Conservation (phyloP, 257 asterid species). For the Solanum clarkiae region DNA sequence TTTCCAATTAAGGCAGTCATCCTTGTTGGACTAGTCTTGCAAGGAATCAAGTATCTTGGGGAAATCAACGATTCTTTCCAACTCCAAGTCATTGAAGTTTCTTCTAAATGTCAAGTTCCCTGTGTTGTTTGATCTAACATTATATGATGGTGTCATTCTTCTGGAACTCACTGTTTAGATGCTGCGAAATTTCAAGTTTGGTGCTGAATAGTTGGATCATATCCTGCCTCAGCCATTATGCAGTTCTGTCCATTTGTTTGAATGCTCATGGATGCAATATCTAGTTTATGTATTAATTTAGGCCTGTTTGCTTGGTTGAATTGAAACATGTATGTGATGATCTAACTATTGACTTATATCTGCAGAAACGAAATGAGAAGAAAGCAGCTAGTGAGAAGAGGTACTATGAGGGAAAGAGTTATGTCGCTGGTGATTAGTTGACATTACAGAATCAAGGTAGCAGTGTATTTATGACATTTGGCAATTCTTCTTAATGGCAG, state of each 20-base stretch:
- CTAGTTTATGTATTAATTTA: background rate
- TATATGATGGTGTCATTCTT: background rate
- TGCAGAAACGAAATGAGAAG: slow-evolving; percentile 88
- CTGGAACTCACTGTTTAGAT: background rate
- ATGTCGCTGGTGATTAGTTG: slow-evolving; percentile 60
- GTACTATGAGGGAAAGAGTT: slow-evolving; percentile 72
- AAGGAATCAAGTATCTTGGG: background rate
- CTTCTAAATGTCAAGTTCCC: background rate
- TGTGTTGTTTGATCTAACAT: background rate
- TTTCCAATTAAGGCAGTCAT: background rate
- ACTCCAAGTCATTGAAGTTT: background rate
- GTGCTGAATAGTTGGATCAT: background rate
- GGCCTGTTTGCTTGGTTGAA: background rate
- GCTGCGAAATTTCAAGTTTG: background rate
- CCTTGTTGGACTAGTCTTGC: background rate
- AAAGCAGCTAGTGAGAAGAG: slow-evolving; percentile 82
- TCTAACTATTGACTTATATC: background rate
- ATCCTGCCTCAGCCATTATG: background rate
- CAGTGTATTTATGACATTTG: background rate
- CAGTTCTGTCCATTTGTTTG: background rate
- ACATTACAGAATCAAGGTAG: slow-evolving; percentile 23
- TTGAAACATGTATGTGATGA: background rate
- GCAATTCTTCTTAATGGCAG: background rate
- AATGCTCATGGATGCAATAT: background rate
- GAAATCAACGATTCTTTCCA: background rate